Evolutionary conservation across 2,329 filamentous ascomycete species (phyloP).

Genomic region (Phoma sp.): DNA sequence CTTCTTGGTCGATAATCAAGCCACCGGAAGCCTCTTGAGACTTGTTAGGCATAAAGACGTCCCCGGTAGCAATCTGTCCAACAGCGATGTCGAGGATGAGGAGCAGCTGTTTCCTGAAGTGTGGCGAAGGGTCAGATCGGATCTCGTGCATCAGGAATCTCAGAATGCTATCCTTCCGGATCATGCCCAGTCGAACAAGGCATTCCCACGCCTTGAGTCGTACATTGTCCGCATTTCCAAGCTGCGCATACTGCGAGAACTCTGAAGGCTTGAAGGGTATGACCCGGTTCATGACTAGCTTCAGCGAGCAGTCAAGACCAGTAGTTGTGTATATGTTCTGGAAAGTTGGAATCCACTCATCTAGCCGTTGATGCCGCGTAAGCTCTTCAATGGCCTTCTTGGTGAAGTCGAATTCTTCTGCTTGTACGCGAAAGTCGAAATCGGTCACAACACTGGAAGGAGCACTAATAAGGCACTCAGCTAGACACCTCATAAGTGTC

Average conservation of each 20-base stretch:
- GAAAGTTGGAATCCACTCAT: slow-evolving; percentile 72
- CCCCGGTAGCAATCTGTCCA: slow-evolving; percentile 66
- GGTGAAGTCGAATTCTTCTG: slow-evolving; percentile 62
- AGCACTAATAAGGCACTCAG: slow-evolving; percentile 58
- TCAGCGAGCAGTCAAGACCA: slow-evolving; percentile 65
- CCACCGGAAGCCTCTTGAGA: slow-evolving; percentile 46
- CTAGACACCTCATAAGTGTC: slow-evolving; percentile 72
- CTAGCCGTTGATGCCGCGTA: slow-evolving; percentile 68
- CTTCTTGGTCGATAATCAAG: slow-evolving; percentile 66
- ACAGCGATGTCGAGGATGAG: slow-evolving; percentile 62
- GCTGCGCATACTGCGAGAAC: slow-evolving; percentile 67
- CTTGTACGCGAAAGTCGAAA: slow-evolving; percentile 57
- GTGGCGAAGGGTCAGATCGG: slow-evolving; percentile 64
- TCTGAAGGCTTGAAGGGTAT: slow-evolving; percentile 62
- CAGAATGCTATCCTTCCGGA: slow-evolving; percentile 59
- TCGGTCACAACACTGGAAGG: slow-evolving; percentile 34
- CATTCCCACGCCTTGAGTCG: slow-evolving; percentile 66
- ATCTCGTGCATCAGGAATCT: slow-evolving; percentile 65
- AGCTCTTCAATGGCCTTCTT: slow-evolving; percentile 67
- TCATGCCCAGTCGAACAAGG: slow-evolving; percentile 62
- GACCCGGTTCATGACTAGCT: slow-evolving; percentile 62
- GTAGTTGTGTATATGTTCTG: slow-evolving; percentile 70
- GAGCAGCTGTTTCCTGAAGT: slow-evolving; percentile 62
- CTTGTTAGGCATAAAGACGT: slow-evolving; percentile 45
- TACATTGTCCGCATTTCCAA: slow-evolving; percentile 67